Evolutionary conservation across 176 grass and related monocot genomes (phyloP).

Genomic region (Triticum urartu): DNA sequence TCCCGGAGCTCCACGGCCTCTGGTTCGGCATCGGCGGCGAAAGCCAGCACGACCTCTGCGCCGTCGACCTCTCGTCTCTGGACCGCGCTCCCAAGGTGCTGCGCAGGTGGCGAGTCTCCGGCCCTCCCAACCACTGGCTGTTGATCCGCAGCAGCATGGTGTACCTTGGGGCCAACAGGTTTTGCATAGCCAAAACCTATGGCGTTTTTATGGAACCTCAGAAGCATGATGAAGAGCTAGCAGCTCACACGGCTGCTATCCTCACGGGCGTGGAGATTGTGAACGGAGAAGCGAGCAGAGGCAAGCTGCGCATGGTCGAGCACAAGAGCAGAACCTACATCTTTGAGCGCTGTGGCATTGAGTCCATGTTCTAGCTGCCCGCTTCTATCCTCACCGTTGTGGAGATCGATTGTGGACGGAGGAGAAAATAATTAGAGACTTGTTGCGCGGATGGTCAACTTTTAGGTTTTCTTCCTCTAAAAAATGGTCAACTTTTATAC

Average conservation of each 20-base stretch:
- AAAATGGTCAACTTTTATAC: too few relatives aligned
- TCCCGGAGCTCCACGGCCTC: background rate
- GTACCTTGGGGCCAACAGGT: background rate
- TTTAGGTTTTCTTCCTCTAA: too few relatives aligned
- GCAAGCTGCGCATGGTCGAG: background rate
- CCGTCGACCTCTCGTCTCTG: background rate
- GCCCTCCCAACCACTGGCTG: background rate
- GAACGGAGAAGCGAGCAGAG: background rate
- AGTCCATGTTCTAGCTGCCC: background rate
- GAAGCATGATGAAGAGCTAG: background rate
- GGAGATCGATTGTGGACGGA: background rate
- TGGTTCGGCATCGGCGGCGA: background rate
- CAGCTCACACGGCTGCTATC: background rate
- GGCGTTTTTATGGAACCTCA: background rate
- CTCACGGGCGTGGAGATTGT: background rate
- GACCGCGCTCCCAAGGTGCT: background rate
- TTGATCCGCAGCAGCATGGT: background rate
- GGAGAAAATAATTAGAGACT: background rate
- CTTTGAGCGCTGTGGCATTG: background rate
- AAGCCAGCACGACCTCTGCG: background rate
- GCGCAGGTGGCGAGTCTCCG: background rate
- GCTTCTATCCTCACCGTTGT: background rate
- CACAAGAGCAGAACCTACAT: constrained; percentile 1
- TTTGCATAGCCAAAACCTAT: background rate
- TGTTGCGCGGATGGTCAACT: background rate